These are phyloP conservation scores for Chalciporus pseudorubinellus DNA, from an alignment of 768 basidiomycete species.

Conservation along the genomic window DNA sequence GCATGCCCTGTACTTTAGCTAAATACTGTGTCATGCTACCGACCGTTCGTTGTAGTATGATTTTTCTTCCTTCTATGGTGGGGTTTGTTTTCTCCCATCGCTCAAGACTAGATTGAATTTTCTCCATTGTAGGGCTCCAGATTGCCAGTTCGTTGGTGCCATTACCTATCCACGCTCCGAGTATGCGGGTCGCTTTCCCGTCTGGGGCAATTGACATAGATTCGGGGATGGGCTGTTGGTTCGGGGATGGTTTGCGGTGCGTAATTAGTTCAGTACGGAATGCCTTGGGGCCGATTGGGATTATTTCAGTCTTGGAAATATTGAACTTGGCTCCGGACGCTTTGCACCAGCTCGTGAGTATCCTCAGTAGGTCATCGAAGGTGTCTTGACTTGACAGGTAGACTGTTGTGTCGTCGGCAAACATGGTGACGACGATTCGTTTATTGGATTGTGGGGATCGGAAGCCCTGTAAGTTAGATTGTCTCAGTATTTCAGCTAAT, in stretches of 20 bases:
- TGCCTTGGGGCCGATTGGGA: slow-evolving; percentile 22
- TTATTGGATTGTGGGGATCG: slow-evolving; percentile 9
- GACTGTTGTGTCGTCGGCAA: slow-evolving; percentile 27
- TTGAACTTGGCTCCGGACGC: slow-evolving; percentile 20
- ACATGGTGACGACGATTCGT: slow-evolving; percentile 18
- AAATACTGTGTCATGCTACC: slow-evolving; percentile 32
- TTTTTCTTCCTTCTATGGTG: slow-evolving; percentile 9
- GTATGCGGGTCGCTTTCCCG: slow-evolving; percentile 6
- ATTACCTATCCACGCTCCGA: slow-evolving; percentile 27
- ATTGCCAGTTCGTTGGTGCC: slow-evolving; percentile 4
- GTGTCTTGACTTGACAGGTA: slow-evolving; percentile 18
- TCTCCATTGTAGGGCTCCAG: slow-evolving; percentile 17
- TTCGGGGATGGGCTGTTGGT: neutral
- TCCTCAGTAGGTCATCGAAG: slow-evolving; percentile 17
- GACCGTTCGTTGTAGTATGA: slow-evolving; percentile 13
- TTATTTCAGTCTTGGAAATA: slow-evolving; percentile 20
- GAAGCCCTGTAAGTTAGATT: slow-evolving; percentile 13
- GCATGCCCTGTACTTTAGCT: neutral
- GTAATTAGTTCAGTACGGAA: neutral
- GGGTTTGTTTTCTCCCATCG: slow-evolving; percentile 16
- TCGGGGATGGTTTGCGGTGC: neutral
- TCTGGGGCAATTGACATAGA: slow-evolving; percentile 7
- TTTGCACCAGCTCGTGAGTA: slow-evolving; percentile 38
- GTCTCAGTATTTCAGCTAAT: slow-evolving; percentile 18
- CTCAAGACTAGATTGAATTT: slow-evolving; percentile 9